A percentile compares a stretch with the other conserved stretches of the same genome.
phyloP scores from a whole-genome alignment of 495 filamentous ascomycete species.

The Hyaloscypha finlandica region DNA sequence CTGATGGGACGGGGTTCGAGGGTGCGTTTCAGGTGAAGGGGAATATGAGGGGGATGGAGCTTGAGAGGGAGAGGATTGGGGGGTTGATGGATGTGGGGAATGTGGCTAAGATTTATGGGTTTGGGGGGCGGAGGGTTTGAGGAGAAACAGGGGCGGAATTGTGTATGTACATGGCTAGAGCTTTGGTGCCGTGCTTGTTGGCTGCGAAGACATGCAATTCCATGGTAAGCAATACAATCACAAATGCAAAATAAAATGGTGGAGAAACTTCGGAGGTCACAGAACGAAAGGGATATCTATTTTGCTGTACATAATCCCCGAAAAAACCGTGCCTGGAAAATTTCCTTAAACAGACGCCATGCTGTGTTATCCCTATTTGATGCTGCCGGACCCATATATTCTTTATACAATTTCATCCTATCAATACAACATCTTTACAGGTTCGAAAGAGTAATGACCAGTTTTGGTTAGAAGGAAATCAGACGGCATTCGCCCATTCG shows the following conservation, averaged over 20 bases:
- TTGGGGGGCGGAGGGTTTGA: slow-evolving; percentile 18
- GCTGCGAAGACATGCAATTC: too few relatives aligned
- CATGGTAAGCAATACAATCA: background rate
- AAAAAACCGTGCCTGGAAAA: background rate
- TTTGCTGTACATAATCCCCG: background rate
- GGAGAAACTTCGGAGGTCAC: background rate
- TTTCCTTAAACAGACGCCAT: background rate
- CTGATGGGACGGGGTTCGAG: slow-evolving; percentile 15
- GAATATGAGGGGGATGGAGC: slow-evolving; percentile 13
- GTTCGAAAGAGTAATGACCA: background rate
- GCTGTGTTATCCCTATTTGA: background rate
- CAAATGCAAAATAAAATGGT: background rate
- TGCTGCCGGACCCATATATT: background rate
- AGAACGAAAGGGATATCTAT: background rate
- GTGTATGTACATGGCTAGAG: too few relatives aligned
- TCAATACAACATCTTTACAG: background rate
- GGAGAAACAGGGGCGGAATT: background rate
- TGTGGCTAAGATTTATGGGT: slow-evolving; percentile 15
- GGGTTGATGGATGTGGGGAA: slow-evolving; percentile 14
- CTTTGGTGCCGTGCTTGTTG: too few relatives aligned
- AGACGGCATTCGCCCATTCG: slow-evolving; percentile 67
- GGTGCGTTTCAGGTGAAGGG: slow-evolving; percentile 21
- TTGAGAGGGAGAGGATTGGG: slow-evolving; percentile 14
- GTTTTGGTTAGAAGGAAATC: background rate
- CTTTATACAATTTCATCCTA: background rate